Percentiles rank a stretch among this genome's conserved stretches.
phyloP scores from a whole-genome alignment of 1,284 basidiomycete genomes.

The Boletellus sp. region DNA sequence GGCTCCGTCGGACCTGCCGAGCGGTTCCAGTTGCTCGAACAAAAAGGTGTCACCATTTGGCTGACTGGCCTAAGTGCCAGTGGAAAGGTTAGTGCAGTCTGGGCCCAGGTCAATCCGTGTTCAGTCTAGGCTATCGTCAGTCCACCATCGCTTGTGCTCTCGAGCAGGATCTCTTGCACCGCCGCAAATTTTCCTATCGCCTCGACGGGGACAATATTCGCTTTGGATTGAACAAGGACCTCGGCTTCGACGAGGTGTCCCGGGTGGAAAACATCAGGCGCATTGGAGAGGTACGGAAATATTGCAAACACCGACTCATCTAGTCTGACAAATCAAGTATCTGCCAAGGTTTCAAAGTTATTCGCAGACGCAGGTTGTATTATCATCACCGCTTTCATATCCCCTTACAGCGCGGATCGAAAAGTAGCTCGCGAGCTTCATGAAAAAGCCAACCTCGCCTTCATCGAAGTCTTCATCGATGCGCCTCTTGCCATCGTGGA shows the following conservation, averaged over 20 bases:
- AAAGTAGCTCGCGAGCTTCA: conserved; percentile 84
- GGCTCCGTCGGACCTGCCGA: conserved; percentile 73
- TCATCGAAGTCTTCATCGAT: conserved; percentile 95
- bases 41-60: conserved; percentile 90
- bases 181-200: conserved; percentile 84
- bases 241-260: conserved; percentile 94
- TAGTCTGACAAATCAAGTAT: conserved; percentile 8
- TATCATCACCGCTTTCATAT: conserved; percentile 95
- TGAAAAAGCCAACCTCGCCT: conserved; percentile 66
- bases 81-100: conserved; percentile 65
- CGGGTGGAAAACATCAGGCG: conserved; percentile 97
- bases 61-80: conserved; percentile 90
- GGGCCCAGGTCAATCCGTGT: not conserved
- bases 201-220: conserved; percentile 97
- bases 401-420: conserved; percentile 91
- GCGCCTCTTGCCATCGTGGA: conserved; percentile 89
- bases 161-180: conserved; percentile 92
- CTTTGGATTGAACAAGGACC: conserved; percentile 96
- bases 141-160: conserved; percentile 97
- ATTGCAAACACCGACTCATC: conserved; percentile 1
- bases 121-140: conserved; percentile 39
- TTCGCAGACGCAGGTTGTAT: conserved; percentile 88
- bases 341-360: conserved; percentile 81
- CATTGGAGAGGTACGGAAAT: conserved; percentile 81
- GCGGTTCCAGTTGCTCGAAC: conserved; percentile 64